A percentile compares a stretch with the other conserved stretches of the same genome.
Evolutionary conservation across 2,329 filamentous ascomycete species (phyloP).

Genomic region (Ophiostoma sp.): DNA sequence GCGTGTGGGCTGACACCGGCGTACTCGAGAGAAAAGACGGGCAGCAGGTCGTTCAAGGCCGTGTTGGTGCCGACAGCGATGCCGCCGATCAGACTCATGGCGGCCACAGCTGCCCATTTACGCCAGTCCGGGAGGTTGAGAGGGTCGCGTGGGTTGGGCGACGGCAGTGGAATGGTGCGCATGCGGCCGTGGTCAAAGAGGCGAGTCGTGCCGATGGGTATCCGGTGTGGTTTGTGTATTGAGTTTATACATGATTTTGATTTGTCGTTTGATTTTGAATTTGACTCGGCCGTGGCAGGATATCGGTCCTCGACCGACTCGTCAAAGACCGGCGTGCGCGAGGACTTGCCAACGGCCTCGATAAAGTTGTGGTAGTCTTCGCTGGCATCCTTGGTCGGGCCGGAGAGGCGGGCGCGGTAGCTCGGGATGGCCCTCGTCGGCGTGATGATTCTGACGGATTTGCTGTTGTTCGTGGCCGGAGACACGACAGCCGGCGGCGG

Average conservation of each 20-base stretch:
- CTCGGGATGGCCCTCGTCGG: background rate
- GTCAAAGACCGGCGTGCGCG: constrained; percentile 5
- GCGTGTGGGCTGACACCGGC: constrained; percentile 33
- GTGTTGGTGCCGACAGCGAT: constrained; percentile 30
- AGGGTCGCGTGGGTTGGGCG: constrained; percentile 30
- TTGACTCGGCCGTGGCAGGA: background rate
- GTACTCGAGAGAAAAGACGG: constrained; percentile 36
- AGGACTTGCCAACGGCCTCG: constrained; percentile 17
- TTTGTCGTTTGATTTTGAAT: too few species aligned
- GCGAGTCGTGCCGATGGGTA: constrained; percentile 24
- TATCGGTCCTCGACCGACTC: background rate
- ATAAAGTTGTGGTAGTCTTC: constrained; percentile 25
- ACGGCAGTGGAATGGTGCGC: constrained; percentile 24
- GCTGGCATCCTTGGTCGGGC: constrained; percentile 14
- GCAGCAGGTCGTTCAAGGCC: constrained; percentile 31
- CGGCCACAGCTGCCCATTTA: constrained; percentile 32
- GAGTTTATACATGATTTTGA: too few species aligned
- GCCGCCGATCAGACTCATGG: constrained; percentile 30
- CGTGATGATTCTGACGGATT: background rate
- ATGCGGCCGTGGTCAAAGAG: constrained; percentile 24
- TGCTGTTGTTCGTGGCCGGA: background rate
- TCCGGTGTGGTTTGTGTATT: background rate
- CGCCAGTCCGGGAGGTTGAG: constrained; percentile 33
- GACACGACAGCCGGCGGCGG: constrained; percentile 6
- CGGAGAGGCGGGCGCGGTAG: background rate